Percentiles rank a stretch among this genome's conserved stretches.
These are phyloP conservation scores for Plasmodium knowlesi DNA, from an alignment of 169 alveolate species.

Conservation along the genomic window DNA sequence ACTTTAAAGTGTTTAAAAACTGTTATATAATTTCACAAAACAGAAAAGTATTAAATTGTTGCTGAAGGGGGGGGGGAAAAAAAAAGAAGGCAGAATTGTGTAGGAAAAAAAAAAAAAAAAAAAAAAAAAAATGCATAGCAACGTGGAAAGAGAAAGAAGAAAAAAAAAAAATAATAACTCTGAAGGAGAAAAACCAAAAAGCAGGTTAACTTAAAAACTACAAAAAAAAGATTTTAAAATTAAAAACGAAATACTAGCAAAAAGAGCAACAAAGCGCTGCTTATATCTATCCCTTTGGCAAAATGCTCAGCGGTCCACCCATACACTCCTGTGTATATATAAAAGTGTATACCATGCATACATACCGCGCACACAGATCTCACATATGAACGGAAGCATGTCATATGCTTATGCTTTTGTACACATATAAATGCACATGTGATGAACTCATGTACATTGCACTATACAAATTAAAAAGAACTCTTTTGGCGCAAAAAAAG, in stretches of 20 bases:
- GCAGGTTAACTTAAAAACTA: background rate
- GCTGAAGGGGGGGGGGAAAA: background rate
- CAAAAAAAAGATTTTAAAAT: background rate
- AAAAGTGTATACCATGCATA: background rate
- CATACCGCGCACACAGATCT: background rate
- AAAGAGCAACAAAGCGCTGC: background rate
- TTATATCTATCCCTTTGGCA: background rate
- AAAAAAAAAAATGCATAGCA: background rate
- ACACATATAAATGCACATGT: background rate
- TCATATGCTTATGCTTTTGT: background rate
- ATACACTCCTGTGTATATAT: background rate
- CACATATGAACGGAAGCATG: background rate
- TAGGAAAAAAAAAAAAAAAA: background rate
- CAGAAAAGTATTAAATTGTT: background rate
- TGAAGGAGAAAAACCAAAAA: background rate
- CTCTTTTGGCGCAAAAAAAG: background rate
- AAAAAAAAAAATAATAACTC: background rate
- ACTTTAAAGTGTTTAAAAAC: background rate
- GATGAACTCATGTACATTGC: background rate
- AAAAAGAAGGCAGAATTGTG: background rate
- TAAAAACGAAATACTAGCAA: background rate
- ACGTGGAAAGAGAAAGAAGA: too few relatives aligned
- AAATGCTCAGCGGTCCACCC: background rate
- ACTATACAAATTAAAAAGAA: background rate
- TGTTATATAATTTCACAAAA: background rate